These are phyloP conservation scores for Craspedostauros australis DNA, from an alignment of 108 stramenopile species.

Conservation along the genomic window DNA sequence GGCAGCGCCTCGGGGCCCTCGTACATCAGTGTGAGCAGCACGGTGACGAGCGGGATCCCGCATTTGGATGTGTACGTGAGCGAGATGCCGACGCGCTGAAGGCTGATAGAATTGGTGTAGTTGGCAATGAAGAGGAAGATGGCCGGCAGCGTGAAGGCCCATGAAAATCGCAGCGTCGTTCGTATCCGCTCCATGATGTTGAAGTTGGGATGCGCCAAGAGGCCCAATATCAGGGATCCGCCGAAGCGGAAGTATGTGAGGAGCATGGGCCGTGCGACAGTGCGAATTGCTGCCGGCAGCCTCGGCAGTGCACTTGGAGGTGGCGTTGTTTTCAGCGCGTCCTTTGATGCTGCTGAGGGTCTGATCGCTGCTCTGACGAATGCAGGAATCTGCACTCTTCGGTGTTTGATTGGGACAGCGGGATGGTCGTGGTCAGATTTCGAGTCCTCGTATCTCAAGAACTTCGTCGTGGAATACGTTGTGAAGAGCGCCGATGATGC, in stretches of 20 bases:
- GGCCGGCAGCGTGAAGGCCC: slow-evolving; percentile 52
- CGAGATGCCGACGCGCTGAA: slow-evolving; percentile 72
- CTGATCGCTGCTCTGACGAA: no score
- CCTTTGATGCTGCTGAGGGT: no score
- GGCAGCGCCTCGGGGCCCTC: slow-evolving; percentile 60
- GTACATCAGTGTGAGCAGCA: slow-evolving; percentile 48
- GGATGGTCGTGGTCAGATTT: background rate
- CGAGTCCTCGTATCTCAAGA: slow-evolving; percentile 44
- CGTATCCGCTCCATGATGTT: slow-evolving; percentile 31
- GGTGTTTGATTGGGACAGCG: background rate
- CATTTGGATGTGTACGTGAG: slow-evolving; percentile 78
- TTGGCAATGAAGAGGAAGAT: slow-evolving; percentile 66
- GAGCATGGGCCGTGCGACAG: slow-evolving; percentile 48
- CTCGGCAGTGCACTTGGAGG: no score
- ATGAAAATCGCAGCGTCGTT: slow-evolving; percentile 29
- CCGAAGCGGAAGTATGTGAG: slow-evolving; percentile 67
- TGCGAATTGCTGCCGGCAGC: no score
- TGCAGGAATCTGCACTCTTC: background rate
- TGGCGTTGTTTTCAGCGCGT: no score
- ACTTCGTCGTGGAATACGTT: slow-evolving; percentile 68
- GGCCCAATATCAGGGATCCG: slow-evolving; percentile 58
- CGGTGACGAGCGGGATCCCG: slow-evolving; percentile 67
- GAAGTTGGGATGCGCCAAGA: slow-evolving; percentile 50
- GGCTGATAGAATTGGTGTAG: slow-evolving; percentile 57
- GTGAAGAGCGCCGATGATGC: slow-evolving; percentile 59